Conservation (phyloP, 768 basidiomycete genomes). For the Pisolithus tinctorius region DNA sequence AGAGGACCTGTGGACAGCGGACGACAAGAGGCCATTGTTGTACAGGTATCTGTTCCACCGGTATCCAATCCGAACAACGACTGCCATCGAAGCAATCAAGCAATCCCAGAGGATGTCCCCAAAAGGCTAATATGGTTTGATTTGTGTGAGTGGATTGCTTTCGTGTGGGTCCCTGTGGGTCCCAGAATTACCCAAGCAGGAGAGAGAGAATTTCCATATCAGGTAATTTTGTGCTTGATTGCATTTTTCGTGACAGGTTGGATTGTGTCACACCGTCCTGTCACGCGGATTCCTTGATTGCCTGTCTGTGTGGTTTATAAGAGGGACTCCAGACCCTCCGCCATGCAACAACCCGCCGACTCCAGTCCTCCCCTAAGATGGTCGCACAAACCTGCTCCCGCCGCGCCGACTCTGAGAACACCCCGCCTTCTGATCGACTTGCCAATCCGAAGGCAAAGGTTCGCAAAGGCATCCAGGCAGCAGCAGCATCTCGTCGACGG, state of each 20-base stretch:
- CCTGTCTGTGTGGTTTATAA: slow-evolving; percentile 16
- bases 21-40: too few relatives aligned
- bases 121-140: slow-evolving; percentile 1
- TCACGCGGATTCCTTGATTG: neutral
- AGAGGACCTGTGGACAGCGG: too few relatives aligned
- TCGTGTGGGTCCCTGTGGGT: slow-evolving; percentile 22
- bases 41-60: neutral
- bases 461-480: slow-evolving; percentile 24
- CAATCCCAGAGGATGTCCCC: neutral
- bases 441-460: slow-evolving; percentile 11
- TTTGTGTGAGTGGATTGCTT: slow-evolving; percentile 23
- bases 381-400: slow-evolving; percentile 19
- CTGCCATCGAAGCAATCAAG: neutral
- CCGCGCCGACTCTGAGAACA: slow-evolving; percentile 26
- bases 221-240: slow-evolving; percentile 23
- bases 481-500: slow-evolving; percentile 34
- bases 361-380: slow-evolving; percentile 17
- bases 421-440: slow-evolving; percentile 17
- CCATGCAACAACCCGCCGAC: slow-evolving; percentile 8
- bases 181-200: slow-evolving; percentile 19
- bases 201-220: slow-evolving; percentile 11
- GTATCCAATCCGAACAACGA: neutral
- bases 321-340: slow-evolving; percentile 6
- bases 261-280: slow-evolving; percentile 18
- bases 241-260: slow-evolving; percentile 25